A percentile compares a stretch with the other conserved stretches of the same genome.
phyloP scores from a whole-genome alignment of 345 rosid species.

The Pugionium cornutum region DNA sequence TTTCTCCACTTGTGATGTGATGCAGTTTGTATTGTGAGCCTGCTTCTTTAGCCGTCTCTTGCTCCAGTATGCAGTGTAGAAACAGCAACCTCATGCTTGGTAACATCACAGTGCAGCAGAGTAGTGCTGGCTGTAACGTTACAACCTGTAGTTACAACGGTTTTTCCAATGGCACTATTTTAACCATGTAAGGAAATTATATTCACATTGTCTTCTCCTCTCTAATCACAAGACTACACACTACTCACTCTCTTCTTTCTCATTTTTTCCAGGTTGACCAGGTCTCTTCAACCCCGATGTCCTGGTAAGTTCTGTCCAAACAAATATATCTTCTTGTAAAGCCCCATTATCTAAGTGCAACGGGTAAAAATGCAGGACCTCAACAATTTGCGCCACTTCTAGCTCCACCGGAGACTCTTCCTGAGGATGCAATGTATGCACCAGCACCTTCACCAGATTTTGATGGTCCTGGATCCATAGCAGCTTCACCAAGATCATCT shows the following conservation, averaged over 20 bases:
- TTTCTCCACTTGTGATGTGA: constrained; percentile 19
- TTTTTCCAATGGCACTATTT: constrained; percentile 71
- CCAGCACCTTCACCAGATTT: constrained; percentile 54
- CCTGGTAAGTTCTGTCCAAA: constrained; percentile 57
- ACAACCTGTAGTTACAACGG: constrained; percentile 81
- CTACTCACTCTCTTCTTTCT: background rate
- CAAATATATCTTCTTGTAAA: background rate
- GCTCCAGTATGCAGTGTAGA: constrained; percentile 95
- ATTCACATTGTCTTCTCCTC: background rate
- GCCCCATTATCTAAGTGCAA: background rate
- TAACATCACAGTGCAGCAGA: constrained; percentile 70
- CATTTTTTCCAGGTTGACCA: constrained; percentile 58
- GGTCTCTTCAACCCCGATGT: constrained; percentile 86
- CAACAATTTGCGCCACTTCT: constrained; percentile 79
- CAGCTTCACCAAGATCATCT: constrained; percentile 51
- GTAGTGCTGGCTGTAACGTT: constrained; percentile 84
- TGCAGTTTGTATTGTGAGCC: constrained; percentile 92
- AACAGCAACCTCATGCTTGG: constrained; percentile 90
- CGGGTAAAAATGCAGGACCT: constrained; percentile 53
- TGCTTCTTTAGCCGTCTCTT: constrained; percentile 91
- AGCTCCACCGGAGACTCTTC: constrained; percentile 76
- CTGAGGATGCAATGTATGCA: constrained; percentile 52
- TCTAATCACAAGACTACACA: background rate
- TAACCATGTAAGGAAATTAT: constrained; percentile 55
- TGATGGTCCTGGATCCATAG: constrained; percentile 46